phyloP scores from a whole-genome alignment of 805 yeast genomes.

The Kuraishia cidri region DNA sequence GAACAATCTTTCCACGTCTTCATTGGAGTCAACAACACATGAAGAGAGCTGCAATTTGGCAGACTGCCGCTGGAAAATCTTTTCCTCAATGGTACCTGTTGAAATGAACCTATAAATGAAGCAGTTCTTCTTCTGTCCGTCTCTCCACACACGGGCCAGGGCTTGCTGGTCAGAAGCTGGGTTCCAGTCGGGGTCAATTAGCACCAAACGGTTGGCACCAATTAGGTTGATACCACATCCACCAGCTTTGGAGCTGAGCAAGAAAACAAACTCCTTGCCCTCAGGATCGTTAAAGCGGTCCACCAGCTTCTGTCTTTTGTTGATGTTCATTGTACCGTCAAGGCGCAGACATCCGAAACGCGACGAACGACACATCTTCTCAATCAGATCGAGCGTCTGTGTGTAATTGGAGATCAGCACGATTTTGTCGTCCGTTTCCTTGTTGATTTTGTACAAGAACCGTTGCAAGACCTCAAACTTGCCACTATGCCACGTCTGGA shows the following conservation, averaged over 20 bases:
- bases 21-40: constrained; percentile 94
- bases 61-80: constrained; percentile 90
- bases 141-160: constrained; percentile 96
- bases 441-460: constrained; percentile 66
- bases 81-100: constrained; percentile 94
- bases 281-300: constrained; percentile 89
- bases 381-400: constrained; percentile 86
- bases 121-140: constrained; percentile 96
- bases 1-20: constrained; percentile 88
- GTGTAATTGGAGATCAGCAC: constrained; percentile 94
- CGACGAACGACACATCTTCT: constrained; percentile 68
- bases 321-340: constrained; percentile 90
- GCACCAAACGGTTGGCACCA: constrained; percentile 86
- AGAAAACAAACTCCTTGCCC: constrained; percentile 77
- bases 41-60: constrained; percentile 90
- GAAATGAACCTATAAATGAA: constrained; percentile 89
- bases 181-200: constrained; percentile 94
- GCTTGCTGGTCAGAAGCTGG: constrained; percentile 99
- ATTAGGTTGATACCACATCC: constrained; percentile 97
- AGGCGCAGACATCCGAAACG: constrained; percentile 73
- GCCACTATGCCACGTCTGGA: constrained; percentile 79
- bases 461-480: constrained; percentile 81
- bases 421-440: constrained; percentile 88
- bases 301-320: constrained; percentile 87
- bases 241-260: constrained; percentile 93